Conservation (phyloP, 1,284 basidiomycete species). For the Ganoderma meredithae region DNA sequence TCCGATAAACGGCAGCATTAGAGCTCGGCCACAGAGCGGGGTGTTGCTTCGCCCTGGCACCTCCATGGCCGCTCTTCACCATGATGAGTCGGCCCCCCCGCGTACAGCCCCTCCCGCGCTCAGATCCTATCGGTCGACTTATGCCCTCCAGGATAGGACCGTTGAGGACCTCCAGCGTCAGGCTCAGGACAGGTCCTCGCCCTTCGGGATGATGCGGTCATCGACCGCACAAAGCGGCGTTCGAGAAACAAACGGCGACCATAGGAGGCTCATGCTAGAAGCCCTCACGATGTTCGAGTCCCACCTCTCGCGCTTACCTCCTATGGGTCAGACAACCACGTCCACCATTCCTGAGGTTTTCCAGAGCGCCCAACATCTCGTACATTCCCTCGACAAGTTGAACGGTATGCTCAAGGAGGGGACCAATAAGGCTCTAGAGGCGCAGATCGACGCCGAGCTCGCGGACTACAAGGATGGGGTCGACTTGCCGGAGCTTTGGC, state of each 20-base stretch:
- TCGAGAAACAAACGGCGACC: constrained; percentile 54
- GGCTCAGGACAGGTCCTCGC: constrained; percentile 36
- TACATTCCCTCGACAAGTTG: constrained; percentile 66
- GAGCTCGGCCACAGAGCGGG: constrained; percentile 34
- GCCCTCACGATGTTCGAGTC: constrained; percentile 74
- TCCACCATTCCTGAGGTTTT: constrained; percentile 59
- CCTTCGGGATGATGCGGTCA: constrained; percentile 31
- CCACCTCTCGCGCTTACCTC: constrained; percentile 59
- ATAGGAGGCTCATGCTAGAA: constrained; percentile 71
- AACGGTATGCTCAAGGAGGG: constrained; percentile 64
- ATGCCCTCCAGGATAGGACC: constrained; percentile 37
- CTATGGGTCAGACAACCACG: constrained; percentile 50
- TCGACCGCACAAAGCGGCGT: constrained; percentile 30
- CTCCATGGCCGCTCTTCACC: constrained; percentile 55
- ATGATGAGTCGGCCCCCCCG: constrained; percentile 41
- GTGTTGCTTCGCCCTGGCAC: constrained; percentile 50
- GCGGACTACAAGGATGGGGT: constrained; percentile 47
- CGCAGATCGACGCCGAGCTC: constrained; percentile 78
- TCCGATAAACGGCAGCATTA: constrained; percentile 30
- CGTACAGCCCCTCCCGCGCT: constrained; percentile 46
- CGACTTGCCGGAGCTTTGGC: constrained; percentile 67
- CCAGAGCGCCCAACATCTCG: constrained; percentile 67
- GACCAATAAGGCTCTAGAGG: constrained; percentile 65
- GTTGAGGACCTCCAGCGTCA: constrained; percentile 21
- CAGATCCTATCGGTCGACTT: constrained; percentile 45